These are phyloP conservation scores for Colletotrichum euphorbiae DNA, from an alignment of 2,329 filamentous ascomycete genomes.

Conservation along the genomic window DNA sequence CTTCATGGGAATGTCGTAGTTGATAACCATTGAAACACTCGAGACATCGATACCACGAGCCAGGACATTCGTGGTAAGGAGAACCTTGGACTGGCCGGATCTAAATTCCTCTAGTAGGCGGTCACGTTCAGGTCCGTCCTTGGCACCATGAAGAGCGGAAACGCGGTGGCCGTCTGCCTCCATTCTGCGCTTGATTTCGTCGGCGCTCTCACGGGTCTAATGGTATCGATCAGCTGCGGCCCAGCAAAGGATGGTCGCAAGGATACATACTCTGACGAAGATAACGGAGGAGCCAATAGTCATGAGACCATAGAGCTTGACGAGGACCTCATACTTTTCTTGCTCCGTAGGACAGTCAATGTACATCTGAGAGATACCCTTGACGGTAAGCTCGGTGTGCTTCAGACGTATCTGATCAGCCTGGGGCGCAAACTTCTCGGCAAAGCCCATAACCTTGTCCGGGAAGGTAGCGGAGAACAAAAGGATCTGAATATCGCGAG, in stretches of 20 bases:
- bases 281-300: conserved; percentile 98
- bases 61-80: conserved; percentile 97
- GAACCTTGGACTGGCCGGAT: conserved; percentile 87
- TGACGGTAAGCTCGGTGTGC: conserved; percentile 92
- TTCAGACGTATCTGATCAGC: conserved; percentile 89
- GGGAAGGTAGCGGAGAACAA: conserved; percentile 97
- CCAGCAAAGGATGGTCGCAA: too few species aligned
- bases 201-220: conserved; percentile 86
- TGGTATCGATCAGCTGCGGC: not conserved
- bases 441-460: conserved; percentile 85
- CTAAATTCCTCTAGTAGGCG: conserved; percentile 88
- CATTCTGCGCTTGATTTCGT: conserved; percentile 88
- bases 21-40: conserved; percentile 97
- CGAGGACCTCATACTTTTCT: conserved; percentile 88
- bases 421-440: conserved; percentile 83
- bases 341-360: conserved; percentile 88
- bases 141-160: conserved; percentile 87
- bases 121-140: conserved; percentile 87
- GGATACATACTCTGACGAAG: conserved; percentile 81
- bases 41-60: conserved; percentile 94
- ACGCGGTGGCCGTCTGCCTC: conserved; percentile 90
- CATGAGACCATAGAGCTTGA: conserved; percentile 95
- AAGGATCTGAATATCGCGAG: conserved; percentile 82
- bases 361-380: conserved; percentile 97
- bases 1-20: conserved; percentile 89